phyloP scores from a whole-genome alignment of 345 rosid genomes.

The Salix exigua region DNA sequence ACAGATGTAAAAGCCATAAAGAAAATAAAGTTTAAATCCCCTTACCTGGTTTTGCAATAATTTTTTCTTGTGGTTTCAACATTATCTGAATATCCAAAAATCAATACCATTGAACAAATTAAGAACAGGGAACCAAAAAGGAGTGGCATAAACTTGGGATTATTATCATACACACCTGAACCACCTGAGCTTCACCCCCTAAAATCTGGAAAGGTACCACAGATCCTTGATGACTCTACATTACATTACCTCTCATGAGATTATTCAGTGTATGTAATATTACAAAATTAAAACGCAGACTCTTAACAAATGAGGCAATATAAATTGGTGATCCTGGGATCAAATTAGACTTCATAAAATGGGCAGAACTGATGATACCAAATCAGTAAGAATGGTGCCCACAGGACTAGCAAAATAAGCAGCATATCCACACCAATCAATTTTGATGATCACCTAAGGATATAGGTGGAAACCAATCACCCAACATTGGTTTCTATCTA shows the following conservation, averaged over 20 bases:
- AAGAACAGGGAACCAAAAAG: background rate
- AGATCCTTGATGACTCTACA: conserved; percentile 82
- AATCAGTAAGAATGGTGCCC: background rate
- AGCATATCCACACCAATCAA: background rate
- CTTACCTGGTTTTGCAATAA: conserved; percentile 85
- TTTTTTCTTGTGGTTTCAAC: conserved; percentile 85
- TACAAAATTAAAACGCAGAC: background rate
- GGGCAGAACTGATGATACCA: background rate
- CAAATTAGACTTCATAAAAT: conserved; percentile 4
- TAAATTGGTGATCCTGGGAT: background rate
- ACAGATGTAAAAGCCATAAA: conserved; percentile 1
- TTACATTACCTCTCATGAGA: conserved; percentile 17
- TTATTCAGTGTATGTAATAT: background rate
- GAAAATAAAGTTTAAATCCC: background rate
- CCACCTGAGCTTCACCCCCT: conserved; percentile 98
- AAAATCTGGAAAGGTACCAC: conserved; percentile 84
- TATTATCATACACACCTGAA: conserved; percentile 56
- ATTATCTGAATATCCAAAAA: conserved; percentile 58
- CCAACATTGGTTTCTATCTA: background rate
- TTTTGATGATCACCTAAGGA: background rate
- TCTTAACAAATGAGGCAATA: background rate
- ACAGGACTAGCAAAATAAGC: background rate
- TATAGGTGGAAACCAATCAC: background rate
- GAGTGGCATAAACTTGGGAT: background rate
- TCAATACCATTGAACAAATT: conserved; percentile 2